Evolutionary conservation across 371 early-diverging fungal genomes (phyloP), one percentile per base, ranked within the genome.

Genomic region (Saksenaea vasiformis): DNA sequence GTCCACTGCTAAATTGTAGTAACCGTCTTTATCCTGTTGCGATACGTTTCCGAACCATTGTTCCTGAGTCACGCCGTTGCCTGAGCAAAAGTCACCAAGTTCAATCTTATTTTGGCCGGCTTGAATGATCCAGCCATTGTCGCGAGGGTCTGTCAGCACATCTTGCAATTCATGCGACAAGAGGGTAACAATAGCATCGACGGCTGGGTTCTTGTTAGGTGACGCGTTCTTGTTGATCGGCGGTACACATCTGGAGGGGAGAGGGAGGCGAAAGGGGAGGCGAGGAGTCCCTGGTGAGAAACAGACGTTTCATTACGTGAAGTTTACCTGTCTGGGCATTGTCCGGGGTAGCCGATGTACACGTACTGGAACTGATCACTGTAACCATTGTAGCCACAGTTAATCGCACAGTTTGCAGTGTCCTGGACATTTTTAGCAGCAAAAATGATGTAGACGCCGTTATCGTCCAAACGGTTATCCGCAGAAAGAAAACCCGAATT

Each of bases 161-260:
- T 85, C 83, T 60, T 80, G 79, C 27, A 85, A 62, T 67, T 83
- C 85, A 62, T 85, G 85, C 3, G 85, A 83, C 58, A 83, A 73
- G 26, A 79, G 77, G 15, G 77, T 78, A 59, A 85, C 73, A 27
- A 75, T 73, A 58, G 83, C 80, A 59, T 85, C 85, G 34, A 82
- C 73, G 11, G 74, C 67, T 19, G 81, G 80, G 39, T 71, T 68
- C 37, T 71, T 68, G 66, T 85, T 82, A 9, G 82, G 84, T 17
- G 84, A 80, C 3, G 44, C 31, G 3, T 62, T 39, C 19, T 65
- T 62, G 51, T 72, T 78, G 24, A 67, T 15, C 14, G 64, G 31
- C 10, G 79, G 80, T 43, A 78, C 72, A 58, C 82, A 80, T 28
- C 76, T 74, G 61, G 31, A 31, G 31, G 31, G 31, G 31, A 31